Evolutionary conservation across 2,329 filamentous ascomycete species (phyloP).

Genomic region (Botrytis porri): DNA sequence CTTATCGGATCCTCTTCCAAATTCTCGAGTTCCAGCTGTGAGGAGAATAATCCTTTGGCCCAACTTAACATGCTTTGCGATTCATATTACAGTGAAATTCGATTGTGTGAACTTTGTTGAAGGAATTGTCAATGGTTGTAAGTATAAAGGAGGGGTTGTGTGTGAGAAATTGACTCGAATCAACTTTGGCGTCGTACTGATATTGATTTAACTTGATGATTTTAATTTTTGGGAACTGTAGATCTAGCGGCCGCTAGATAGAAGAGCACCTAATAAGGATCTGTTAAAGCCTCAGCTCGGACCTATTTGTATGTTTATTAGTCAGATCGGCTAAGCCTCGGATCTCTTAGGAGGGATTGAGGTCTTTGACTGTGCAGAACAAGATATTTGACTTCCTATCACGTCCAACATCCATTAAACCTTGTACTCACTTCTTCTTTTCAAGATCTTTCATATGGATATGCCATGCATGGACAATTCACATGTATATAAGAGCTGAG

Average conservation of each 20-base stretch:
- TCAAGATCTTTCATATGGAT: too few relatives aligned
- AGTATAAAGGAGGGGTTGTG: neutral
- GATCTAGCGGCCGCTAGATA: slow-evolving; percentile 11
- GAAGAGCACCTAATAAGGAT: neutral
- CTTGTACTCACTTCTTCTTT: too few relatives aligned
- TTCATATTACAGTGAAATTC: neutral
- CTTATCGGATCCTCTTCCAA: neutral
- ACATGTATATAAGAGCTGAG: neutral
- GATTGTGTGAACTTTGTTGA: slow-evolving; percentile 2
- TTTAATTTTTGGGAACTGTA: slow-evolving; percentile 11
- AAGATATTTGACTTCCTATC: neutral
- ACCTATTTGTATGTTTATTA: neutral
- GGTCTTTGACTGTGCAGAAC: neutral
- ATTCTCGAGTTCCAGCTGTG: neutral
- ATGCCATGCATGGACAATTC: neutral
- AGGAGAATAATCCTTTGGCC: slow-evolving; percentile 11
- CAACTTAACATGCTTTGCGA: neutral
- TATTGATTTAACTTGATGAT: neutral
- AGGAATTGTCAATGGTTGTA: neutral
- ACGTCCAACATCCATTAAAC: too few relatives aligned
- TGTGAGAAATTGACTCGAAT: neutral
- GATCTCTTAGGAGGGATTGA: neutral
- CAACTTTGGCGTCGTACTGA: neutral
- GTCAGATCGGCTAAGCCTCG: neutral
- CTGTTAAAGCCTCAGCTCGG: neutral